Evolutionary conservation across 306 rosid species (phyloP), one percentile per base, ranked within the genome.

Genomic region (Trifolium pratense): DNA sequence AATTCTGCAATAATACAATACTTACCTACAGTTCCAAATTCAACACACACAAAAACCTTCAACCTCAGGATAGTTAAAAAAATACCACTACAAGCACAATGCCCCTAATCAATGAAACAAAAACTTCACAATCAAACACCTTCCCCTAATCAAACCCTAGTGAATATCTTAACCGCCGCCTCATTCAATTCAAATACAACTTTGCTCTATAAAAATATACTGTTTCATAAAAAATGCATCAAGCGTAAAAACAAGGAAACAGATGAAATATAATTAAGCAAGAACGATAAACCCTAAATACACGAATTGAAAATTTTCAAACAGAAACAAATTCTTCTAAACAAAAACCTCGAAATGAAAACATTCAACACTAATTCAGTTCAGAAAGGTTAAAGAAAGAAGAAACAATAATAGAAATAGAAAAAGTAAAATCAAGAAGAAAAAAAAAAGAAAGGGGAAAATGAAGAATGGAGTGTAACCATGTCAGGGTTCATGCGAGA

Each of bases 401-500:
- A 45, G 31, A 48, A 8, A 40, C 18, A 2, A 31, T 26, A 51
- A 36, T 7, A 2, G 34, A 9, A 6, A 55, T 1, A 14, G 9
- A 51, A 77, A 57, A 53, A 4, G 43, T 10, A 21, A 13, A 66
- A 78, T 12, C 16, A 5, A 58, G 1, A 58, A 64, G 12, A 70
- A 23, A 5, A 7, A 9, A 5, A 58, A 1, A 58, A 64, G 12
- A 70, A 23, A 5, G 9, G 11, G 48, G 18, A 29, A 20, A 71
- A 65, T 20, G 46, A 20, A 40, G 52, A 23, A 9, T 56, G 80
- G 56, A 20, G 20, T 15, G 70, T 69, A 45, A 91, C 97, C 97
- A 84, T 91, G 23, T 86, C 81, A 5, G 90, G 86, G 65, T 60
- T 86, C 92, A 91, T 86, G 48, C 92, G 85, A 10, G 90, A 89